Percentiles rank a stretch among this genome's conserved stretches.
Conservation (phyloP, 306 rosid species). For the Quercus robur region DNA sequence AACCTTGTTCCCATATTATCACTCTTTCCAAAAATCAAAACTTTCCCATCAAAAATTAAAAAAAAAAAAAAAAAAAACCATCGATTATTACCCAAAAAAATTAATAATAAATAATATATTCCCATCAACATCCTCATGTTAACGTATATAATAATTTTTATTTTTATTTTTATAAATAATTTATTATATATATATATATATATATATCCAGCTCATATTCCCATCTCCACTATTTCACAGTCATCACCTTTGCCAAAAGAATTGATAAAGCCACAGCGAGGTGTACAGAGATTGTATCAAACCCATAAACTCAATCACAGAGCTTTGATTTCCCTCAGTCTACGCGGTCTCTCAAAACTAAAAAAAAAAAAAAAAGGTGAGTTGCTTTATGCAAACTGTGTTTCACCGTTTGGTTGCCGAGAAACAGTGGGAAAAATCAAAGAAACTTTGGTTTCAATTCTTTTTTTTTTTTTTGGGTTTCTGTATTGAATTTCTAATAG, state of each 20-base stretch:
- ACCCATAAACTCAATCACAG: neutral
- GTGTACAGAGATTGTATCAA: neutral
- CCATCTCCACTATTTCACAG: neutral
- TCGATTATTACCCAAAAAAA: too few species aligned
- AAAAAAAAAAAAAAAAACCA: too few species aligned
- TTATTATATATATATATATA: neutral
- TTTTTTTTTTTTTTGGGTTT: neutral
- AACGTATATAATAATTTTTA: neutral
- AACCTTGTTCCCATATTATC: too few species aligned
- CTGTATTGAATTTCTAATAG: neutral
- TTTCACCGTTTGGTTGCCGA: neutral
- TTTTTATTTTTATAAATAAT: neutral
- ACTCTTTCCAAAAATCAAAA: too few species aligned
- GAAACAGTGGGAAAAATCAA: neutral
- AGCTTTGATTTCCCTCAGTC: neutral
- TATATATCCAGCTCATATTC: neutral
- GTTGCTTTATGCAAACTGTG: neutral
- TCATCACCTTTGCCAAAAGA: conserved; percentile 17
- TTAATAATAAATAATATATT: neutral
- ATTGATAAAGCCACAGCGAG: neutral
- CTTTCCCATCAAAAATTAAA: too few species aligned
- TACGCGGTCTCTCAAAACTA: neutral
- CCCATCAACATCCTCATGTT: neutral
- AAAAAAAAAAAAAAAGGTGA: neutral
- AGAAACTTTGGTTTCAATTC: neutral